These are phyloP conservation scores for Salix exigua DNA, from an alignment of 345 rosid species.

Conservation along the genomic window DNA sequence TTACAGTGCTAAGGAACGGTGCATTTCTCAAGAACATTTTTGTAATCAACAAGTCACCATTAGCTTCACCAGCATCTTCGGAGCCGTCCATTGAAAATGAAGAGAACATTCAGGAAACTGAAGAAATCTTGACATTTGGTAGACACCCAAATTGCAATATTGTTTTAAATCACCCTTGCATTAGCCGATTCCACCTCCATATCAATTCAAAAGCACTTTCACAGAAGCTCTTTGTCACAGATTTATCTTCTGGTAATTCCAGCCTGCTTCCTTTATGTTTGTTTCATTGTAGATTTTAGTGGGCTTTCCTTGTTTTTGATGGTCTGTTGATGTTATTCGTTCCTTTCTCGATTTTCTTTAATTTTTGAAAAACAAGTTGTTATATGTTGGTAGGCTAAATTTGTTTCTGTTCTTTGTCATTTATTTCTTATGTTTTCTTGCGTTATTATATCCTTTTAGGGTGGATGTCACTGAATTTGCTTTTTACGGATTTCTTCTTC, in stretches of 20 bases:
- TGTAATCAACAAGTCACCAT: conserved; percentile 46
- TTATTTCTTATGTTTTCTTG: background rate
- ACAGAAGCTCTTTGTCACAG: conserved; percentile 64
- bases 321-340: background rate
- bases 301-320: background rate
- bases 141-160: conserved; percentile 82
- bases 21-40: conserved; percentile 81
- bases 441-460: background rate
- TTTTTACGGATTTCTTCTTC: background rate
- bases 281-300: background rate
- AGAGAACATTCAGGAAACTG: conserved; percentile 28
- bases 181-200: conserved; percentile 84
- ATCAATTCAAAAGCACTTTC: conserved; percentile 47
- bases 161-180: conserved; percentile 75
- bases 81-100: conserved; percentile 11
- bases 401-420: background rate
- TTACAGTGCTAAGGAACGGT: conserved; percentile 72
- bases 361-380: background rate
- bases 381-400: background rate
- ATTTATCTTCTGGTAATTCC: conserved; percentile 66
- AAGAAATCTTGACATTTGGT: conserved; percentile 64
- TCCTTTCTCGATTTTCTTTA: background rate
- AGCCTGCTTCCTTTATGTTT: background rate
- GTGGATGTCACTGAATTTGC: background rate
- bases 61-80: background rate